These are phyloP conservation scores for Lachnellula subtilissima DNA, from an alignment of 2,329 filamentous ascomycete genomes.

Conservation along the genomic window DNA sequence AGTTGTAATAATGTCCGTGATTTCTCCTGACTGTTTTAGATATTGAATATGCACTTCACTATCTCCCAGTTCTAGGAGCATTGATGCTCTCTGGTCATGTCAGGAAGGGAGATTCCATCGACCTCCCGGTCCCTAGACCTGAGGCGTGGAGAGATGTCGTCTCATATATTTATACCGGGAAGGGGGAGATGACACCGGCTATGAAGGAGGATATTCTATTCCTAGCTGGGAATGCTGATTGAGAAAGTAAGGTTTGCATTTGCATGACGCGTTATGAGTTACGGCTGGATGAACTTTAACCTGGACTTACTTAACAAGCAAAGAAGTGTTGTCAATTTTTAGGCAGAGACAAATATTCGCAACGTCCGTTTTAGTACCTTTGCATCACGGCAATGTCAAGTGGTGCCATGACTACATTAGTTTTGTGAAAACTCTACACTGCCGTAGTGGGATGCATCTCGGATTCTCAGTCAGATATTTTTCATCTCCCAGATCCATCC, in stretches of 20 bases:
- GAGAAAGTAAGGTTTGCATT: background rate
- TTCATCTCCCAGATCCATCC: no score
- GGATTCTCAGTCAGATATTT: no score
- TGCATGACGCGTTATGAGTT: background rate
- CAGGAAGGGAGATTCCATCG: conserved; percentile 47
- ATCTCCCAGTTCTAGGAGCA: conserved; percentile 49
- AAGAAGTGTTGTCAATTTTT: no score
- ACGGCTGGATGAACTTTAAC: no score
- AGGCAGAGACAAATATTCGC: background rate
- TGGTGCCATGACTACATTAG: no score
- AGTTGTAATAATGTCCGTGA: background rate
- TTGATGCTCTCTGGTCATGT: conserved; percentile 52
- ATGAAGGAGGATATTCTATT: conserved; percentile 51
- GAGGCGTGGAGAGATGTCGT: conserved; percentile 52
- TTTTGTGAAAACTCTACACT: no score
- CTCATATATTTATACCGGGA: conserved; percentile 50
- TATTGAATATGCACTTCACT: conserved; percentile 42
- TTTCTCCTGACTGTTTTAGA: conserved; percentile 33
- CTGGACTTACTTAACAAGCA: no score
- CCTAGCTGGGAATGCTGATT: conserved; percentile 42
- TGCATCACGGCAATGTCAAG: conserved; percentile 4
- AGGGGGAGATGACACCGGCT: conserved; percentile 40
- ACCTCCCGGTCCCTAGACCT: conserved; percentile 54
- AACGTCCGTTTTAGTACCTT: conserved; percentile 6
- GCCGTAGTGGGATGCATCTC: no score